Percentiles rank a stretch among this genome's conserved stretches.
phyloP scores from a whole-genome alignment of 2,329 filamentous ascomycete genomes.

The Curvularia eragrostidis region DNA sequence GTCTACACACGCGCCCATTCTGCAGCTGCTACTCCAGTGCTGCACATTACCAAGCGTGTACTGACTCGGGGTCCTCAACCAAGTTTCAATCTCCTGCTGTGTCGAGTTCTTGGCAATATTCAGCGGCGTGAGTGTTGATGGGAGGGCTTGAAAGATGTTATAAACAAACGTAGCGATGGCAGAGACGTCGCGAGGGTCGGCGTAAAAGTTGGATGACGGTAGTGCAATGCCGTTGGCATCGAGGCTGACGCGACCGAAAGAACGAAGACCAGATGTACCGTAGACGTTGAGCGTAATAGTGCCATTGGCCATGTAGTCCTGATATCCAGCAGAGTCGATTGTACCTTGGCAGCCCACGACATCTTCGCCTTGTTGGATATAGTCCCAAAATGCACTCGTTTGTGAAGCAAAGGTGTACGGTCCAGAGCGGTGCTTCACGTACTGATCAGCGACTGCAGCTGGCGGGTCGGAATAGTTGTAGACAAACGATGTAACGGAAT shows the following conservation, averaged over 20 bases:
- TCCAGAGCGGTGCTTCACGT: conserved; percentile 58
- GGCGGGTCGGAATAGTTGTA: conserved; percentile 57
- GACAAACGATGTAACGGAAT: conserved; percentile 56
- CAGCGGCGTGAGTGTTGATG: conserved; percentile 54
- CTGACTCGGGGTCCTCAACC: conserved; percentile 57
- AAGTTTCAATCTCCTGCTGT: conserved; percentile 57
- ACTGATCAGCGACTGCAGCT: conserved; percentile 54
- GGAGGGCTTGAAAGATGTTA: conserved; percentile 58
- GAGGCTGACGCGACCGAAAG: conserved; percentile 56
- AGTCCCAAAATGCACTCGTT: conserved; percentile 62
- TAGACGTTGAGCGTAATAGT: conserved; percentile 65
- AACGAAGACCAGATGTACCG: conserved; percentile 62
- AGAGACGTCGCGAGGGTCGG: conserved; percentile 56
- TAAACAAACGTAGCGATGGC: conserved; percentile 60
- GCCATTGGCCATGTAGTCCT: conserved; percentile 50
- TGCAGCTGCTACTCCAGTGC: conserved; percentile 62
- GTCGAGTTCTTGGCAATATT: conserved; percentile 58
- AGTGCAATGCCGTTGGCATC: conserved; percentile 55
- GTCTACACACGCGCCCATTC: conserved; percentile 60
- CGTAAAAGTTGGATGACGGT: conserved; percentile 54
- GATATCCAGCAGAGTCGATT: conserved; percentile 57
- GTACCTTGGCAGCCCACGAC: conserved; percentile 60
- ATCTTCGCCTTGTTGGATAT: conserved; percentile 53
- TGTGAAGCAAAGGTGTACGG: conserved; percentile 62
- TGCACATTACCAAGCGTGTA: conserved; percentile 61